Evolutionary conservation across 768 basidiomycete species (phyloP).

Genomic region (Tylopilus balloui): DNA sequence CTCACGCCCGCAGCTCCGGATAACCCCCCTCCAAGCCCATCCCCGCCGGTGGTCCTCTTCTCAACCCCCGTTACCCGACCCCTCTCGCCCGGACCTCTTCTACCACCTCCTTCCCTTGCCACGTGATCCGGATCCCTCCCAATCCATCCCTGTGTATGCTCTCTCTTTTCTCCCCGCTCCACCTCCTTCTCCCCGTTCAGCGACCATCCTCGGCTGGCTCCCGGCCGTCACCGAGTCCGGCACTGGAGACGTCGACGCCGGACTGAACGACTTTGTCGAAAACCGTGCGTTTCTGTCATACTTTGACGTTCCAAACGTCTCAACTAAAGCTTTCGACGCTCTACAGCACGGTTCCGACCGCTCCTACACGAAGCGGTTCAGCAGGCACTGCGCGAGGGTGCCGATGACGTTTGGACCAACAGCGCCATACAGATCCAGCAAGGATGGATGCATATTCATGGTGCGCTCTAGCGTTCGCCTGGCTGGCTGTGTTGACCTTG

Average conservation of each 20-base stretch:
- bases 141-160: slow-evolving; percentile 49
- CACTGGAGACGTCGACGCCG: slow-evolving; percentile 39
- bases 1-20: neutral
- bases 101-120: slow-evolving; percentile 62
- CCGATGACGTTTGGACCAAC: slow-evolving; percentile 63
- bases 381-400: slow-evolving; percentile 47
- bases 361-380: slow-evolving; percentile 60
- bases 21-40: slow-evolving; percentile 7
- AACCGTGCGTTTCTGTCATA: slow-evolving; percentile 49
- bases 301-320: neutral
- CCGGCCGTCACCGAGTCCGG: slow-evolving; percentile 41
- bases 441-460: slow-evolving; percentile 89
- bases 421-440: slow-evolving; percentile 59
- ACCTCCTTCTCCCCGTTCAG: slow-evolving; percentile 43
- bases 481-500: neutral
- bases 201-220: slow-evolving; percentile 64
- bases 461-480: slow-evolving; percentile 24
- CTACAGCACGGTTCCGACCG: slow-evolving; percentile 52
- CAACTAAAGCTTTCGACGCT: neutral
- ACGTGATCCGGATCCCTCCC: slow-evolving; percentile 38
- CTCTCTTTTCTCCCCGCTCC: slow-evolving; percentile 55
- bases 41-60: slow-evolving; percentile 16
- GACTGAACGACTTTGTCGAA: slow-evolving; percentile 65
- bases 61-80: slow-evolving; percentile 39
- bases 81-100: slow-evolving; percentile 60